These are phyloP conservation scores for Mercurialis annua DNA, from an alignment of 345 rosid species.

Conservation along the genomic window DNA sequence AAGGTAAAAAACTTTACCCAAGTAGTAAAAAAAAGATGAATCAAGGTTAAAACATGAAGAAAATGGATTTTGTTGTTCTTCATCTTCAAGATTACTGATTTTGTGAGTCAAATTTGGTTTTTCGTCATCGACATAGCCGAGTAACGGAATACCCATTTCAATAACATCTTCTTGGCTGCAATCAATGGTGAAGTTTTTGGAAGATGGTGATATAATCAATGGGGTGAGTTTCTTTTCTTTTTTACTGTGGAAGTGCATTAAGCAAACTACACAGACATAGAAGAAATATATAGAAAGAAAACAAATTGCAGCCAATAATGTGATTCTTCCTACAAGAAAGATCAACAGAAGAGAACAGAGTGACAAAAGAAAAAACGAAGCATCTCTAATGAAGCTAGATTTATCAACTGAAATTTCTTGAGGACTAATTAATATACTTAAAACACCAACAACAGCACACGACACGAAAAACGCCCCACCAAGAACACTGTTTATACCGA, in stretches of 20 bases:
- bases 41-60: conserved; percentile 25
- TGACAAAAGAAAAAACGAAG: conserved; percentile 58
- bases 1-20: conserved; percentile 31
- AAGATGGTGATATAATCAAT: not conserved
- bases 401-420: conserved; percentile 47
- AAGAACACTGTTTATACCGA: conserved; percentile 73
- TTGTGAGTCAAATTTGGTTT: conserved; percentile 25
- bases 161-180: conserved; percentile 20
- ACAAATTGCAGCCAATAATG: conserved; percentile 54
- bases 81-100: conserved; percentile 11
- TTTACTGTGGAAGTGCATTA: conserved; percentile 36
- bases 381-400: conserved; percentile 69
- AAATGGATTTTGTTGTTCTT: conserved; percentile 7
- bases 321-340: conserved; percentile 47
- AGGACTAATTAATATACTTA: conserved; percentile 40
- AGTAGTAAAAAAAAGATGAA: conserved; percentile 24
- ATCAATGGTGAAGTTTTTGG: conserved; percentile 2
- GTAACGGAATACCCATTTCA: conserved; percentile 47
- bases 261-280: conserved; percentile 58
- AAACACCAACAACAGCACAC: conserved; percentile 70
- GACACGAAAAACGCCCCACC: conserved; percentile 88
- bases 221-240: conserved; percentile 13
- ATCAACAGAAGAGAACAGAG: conserved; percentile 59
- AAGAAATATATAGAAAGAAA: conserved; percentile 60
- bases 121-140: conserved; percentile 48